Percentiles rank a stretch among this genome's conserved stretches.
These are phyloP conservation scores for Limnanthes douglasii DNA, from an alignment of 345 rosid genomes.

Conservation along the genomic window DNA sequence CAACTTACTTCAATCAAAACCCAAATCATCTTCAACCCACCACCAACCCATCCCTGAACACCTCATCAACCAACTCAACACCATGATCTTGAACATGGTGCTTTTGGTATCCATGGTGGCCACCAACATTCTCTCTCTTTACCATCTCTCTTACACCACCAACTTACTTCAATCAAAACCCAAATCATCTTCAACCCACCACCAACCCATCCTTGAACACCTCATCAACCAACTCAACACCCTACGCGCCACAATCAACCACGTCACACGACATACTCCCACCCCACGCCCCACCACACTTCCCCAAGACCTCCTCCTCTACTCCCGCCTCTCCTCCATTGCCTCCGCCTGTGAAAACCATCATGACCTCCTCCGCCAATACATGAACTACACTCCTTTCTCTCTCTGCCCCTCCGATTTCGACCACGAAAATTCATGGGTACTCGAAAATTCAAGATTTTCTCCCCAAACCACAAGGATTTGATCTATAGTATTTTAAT, in stretches of 20 bases:
- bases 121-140: too few species aligned
- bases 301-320: constrained; percentile 68
- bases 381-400: constrained; percentile 79
- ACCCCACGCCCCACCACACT: constrained; percentile 26
- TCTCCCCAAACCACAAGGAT: too few species aligned
- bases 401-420: constrained; percentile 64
- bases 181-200: too few species aligned
- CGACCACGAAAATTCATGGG: too few species aligned
- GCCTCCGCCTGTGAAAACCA: constrained; percentile 84
- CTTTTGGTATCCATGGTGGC: too few species aligned
- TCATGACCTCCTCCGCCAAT: constrained; percentile 73
- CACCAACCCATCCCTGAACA: constrained; percentile 56
- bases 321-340: constrained; percentile 65
- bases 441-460: too few species aligned
- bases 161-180: too few species aligned
- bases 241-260: constrained; percentile 87
- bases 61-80: constrained; percentile 55
- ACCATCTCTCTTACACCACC: too few species aligned
- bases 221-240: constrained; percentile 21
- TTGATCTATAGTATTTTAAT: too few species aligned
- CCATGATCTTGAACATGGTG: too few species aligned
- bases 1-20: constrained; percentile 28
- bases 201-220: too few species aligned
- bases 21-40: constrained; percentile 25
- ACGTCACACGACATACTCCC: constrained; percentile 71